Evolutionary conservation across 257 asterid species (phyloP).

Genomic region (Capsicum pubescens): DNA sequence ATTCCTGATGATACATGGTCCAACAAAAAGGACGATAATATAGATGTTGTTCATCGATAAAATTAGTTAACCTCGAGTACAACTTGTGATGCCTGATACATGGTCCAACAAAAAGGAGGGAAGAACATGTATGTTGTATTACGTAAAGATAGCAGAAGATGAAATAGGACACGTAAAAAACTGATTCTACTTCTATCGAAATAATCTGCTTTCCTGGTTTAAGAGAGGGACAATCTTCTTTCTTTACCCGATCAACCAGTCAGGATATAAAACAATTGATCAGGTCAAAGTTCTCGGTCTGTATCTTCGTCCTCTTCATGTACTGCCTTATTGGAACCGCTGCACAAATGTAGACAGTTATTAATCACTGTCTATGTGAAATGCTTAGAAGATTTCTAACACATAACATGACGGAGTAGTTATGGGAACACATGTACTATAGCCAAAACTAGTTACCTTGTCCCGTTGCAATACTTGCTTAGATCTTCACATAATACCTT

Average conservation of each 20-base stretch:
- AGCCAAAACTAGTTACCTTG: conserved; percentile 52
- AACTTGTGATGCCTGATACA: not conserved
- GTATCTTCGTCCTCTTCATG: conserved; percentile 36
- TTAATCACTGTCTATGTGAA: conserved; percentile 1
- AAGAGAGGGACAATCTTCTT: not conserved
- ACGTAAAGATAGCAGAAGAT: conserved; percentile 2
- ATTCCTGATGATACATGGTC: not conserved
- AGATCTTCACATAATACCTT: conserved; percentile 81
- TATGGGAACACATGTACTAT: not conserved
- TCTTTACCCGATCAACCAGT: not conserved
- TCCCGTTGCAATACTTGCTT: conserved; percentile 59
- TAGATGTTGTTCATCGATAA: not conserved
- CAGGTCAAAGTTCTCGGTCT: conserved; percentile 53
- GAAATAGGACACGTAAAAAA: not conserved
- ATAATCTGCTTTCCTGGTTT: not conserved
- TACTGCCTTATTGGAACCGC: conserved; percentile 37
- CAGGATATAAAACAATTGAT: not conserved
- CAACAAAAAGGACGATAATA: not conserved
- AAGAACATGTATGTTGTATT: conserved; percentile 11
- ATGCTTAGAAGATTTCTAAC: not conserved
- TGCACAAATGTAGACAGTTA: conserved; percentile 29
- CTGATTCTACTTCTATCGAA: not conserved
- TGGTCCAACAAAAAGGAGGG: conserved; percentile 14
- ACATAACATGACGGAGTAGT: not conserved
- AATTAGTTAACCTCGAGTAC: not conserved